phyloP scores from a whole-genome alignment of 2,329 filamentous ascomycete species.

The Stenocarpella maydis region DNA sequence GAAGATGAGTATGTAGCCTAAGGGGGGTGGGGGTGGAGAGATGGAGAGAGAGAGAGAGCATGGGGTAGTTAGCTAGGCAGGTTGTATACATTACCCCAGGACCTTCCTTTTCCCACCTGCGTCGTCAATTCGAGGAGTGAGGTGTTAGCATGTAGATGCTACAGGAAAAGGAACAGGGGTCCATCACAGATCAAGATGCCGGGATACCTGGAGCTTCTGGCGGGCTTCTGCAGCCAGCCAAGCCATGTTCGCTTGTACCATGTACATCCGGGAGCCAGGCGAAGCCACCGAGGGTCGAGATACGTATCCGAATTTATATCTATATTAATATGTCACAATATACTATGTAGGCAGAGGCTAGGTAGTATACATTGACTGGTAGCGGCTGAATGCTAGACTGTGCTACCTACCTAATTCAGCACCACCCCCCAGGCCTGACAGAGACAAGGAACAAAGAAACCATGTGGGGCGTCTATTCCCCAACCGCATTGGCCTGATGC shows the following conservation, averaged over 20 bases:
- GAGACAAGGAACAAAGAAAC: not conserved
- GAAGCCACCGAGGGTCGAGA: not conserved
- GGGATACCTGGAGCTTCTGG: slow-evolving; percentile 27
- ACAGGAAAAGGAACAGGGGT: slow-evolving; percentile 27
- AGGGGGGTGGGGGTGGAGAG: not conserved
- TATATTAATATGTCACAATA: too few species aligned
- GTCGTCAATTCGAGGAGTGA: slow-evolving; percentile 19
- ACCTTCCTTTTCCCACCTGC: not conserved
- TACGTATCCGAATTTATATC: too few species aligned
- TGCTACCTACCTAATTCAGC: not conserved
- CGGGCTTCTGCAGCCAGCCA: slow-evolving; percentile 11
- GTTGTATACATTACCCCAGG: not conserved
- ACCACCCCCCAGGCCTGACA: not conserved
- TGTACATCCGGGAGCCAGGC: too few species aligned
- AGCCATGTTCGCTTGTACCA: slow-evolving; percentile 3
- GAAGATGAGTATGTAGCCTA: too few species aligned
- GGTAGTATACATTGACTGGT: not conserved
- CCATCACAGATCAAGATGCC: slow-evolving; percentile 16
- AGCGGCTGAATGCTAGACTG: not conserved
- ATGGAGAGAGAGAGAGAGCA: not conserved
- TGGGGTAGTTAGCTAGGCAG: too few species aligned
- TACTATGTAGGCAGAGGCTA: too few species aligned
- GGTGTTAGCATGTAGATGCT: slow-evolving; percentile 5
- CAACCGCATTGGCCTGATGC: too few species aligned
- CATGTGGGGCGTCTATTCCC: not conserved